Evolutionary conservation across 169 alveolate genomes (phyloP), one percentile per base, ranked within the genome.

Genomic region (Cryptosporidium xiaoi): DNA sequence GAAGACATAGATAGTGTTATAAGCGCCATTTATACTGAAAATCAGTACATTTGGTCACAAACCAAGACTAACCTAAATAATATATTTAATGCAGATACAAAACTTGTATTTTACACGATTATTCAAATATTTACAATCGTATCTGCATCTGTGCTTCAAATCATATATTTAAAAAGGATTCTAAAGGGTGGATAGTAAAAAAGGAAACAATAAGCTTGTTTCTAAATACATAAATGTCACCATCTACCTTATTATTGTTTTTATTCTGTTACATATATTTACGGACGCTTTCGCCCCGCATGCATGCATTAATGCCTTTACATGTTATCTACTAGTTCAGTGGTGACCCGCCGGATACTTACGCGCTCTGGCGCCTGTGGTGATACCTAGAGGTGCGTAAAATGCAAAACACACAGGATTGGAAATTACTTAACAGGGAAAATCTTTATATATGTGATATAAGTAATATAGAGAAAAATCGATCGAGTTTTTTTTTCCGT

Each of bases 1-100:
- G 71, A 62, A 15, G 64, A 40, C 34, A 33, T 77, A 24, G 87
- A 77, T 34, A 77, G 50, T 56, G 40, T 56, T 16, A 10, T 77
- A 27, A 77, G 71, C 56, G 51, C 29, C 15, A 62, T 77, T 15
- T 16, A 44, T 62, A 77, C 87, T 20, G 87, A 77, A 48, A 77
- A 36, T 50, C 87, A 77, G 36, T 77, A 77, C 50, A 60, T 56
- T 15, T 77, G 87, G 87, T 51, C 87, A 29, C 18, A 31, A 51
- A 77, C 87, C 2, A 77, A 77, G 12, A 46, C 69, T 16, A 56
- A 77, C 34, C 50, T 77, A 24, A 62, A 34, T 24, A 77, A 34
- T 34, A 60, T 77, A 6, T 60, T 56, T 50, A 55, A 46, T 62
- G 71, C 87, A 10, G 71, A 62, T 53, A 77, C 58, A 16, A 29